Conservation (phyloP, 2,329 filamentous ascomycete genomes). For the Pseudofabraea citricarpa region DNA sequence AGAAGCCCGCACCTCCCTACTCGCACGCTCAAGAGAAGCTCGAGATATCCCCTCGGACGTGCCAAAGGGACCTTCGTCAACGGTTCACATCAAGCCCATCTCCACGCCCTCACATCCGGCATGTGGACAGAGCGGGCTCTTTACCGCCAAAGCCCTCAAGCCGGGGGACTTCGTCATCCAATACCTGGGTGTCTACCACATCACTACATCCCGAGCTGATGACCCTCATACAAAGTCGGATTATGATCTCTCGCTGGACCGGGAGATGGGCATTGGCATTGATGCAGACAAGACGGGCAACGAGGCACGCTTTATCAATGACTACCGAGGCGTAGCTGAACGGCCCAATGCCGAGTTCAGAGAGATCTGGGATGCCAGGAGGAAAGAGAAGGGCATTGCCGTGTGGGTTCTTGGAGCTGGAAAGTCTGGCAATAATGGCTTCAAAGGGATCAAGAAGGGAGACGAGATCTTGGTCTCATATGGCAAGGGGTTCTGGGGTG, state of each 20-base stretch:
- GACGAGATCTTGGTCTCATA: slow-evolving; percentile 64
- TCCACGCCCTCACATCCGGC: slow-evolving; percentile 49
- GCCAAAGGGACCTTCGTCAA: slow-evolving; percentile 39
- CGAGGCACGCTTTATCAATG: slow-evolving; percentile 63
- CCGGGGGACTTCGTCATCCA: slow-evolving; percentile 54
- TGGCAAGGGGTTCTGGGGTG: slow-evolving; percentile 62
- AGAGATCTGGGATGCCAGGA: slow-evolving; percentile 50
- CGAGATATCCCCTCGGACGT: slow-evolving; percentile 30
- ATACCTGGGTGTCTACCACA: slow-evolving; percentile 57
- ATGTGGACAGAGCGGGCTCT: slow-evolving; percentile 53
- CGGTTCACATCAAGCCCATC: slow-evolving; percentile 52
- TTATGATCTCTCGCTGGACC: slow-evolving; percentile 62
- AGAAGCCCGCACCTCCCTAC: slow-evolving; percentile 14
- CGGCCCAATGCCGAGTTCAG: slow-evolving; percentile 43
- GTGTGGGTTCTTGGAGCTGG: slow-evolving; percentile 47
- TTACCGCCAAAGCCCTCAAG: slow-evolving; percentile 47
- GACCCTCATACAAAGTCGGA: slow-evolving; percentile 42
- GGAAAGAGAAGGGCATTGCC: slow-evolving; percentile 49
- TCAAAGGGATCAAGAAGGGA: slow-evolving; percentile 46
- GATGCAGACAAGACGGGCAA: slow-evolving; percentile 56
- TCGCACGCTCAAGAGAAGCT: slow-evolving; percentile 18
- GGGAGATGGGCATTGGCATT: slow-evolving; percentile 50
- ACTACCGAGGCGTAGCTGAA: slow-evolving; percentile 53
- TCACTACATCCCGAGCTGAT: slow-evolving; percentile 11
- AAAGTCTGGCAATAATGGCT: slow-evolving; percentile 7